Evolutionary conservation across 768 basidiomycete genomes (phyloP).

Genomic region (Tephrocybe sp.): DNA sequence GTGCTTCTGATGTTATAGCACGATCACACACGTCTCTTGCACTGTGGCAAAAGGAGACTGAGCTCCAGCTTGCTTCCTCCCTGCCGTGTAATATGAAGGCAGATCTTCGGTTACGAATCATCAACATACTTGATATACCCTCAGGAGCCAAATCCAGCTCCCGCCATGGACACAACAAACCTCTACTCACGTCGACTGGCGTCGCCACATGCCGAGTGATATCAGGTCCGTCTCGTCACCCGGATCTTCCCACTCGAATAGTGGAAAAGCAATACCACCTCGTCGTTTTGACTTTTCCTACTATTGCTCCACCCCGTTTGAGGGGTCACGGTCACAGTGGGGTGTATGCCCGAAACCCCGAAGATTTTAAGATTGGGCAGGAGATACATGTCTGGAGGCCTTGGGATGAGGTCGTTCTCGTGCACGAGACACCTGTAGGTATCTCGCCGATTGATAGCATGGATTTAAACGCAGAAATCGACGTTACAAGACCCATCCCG

Average conservation of each 20-base stretch:
- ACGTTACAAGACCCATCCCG: not conserved
- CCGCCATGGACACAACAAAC: conserved; percentile 20
- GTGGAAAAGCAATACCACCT: conserved; percentile 22
- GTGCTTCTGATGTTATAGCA: conserved; percentile 40
- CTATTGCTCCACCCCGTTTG: conserved; percentile 18
- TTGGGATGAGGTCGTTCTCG: conserved; percentile 41
- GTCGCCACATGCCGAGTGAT: conserved; percentile 43
- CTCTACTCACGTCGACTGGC: conserved; percentile 29
- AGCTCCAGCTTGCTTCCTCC: conserved; percentile 27
- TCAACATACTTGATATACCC: conserved; percentile 38
- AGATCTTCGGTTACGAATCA: conserved; percentile 44
- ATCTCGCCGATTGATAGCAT: not conserved
- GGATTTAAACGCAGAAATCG: not conserved
- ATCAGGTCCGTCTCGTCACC: conserved; percentile 13
- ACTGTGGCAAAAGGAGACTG: conserved; percentile 53
- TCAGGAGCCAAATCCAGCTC: conserved; percentile 21
- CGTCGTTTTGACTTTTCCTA: conserved; percentile 36
- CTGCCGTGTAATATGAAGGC: conserved; percentile 28
- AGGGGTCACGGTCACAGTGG: conserved; percentile 11
- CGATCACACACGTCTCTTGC: conserved; percentile 42
- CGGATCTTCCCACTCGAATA: conserved; percentile 13
- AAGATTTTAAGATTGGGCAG: conserved; percentile 36
- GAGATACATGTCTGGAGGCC: conserved; percentile 49
- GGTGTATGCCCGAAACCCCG: conserved; percentile 30
- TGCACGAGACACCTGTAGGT: conserved; percentile 4